These are phyloP conservation scores for Psilocybe tampanensis DNA, from an alignment of 768 basidiomycete genomes.

Conservation along the genomic window DNA sequence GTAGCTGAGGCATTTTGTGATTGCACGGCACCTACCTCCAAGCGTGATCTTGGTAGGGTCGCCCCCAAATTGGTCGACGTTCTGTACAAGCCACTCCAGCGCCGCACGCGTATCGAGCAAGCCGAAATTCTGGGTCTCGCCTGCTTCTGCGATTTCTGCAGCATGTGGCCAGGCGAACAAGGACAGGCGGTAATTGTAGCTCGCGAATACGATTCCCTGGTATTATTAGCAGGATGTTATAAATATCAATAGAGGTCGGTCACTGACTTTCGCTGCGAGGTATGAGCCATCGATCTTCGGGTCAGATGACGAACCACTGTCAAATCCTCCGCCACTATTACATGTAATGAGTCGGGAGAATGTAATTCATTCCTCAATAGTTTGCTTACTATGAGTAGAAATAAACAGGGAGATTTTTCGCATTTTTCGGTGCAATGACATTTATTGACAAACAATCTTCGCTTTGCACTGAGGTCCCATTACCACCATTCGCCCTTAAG, in stretches of 20 bases:
- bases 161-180: slow-evolving; percentile 44
- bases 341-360: no score
- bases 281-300: slow-evolving; percentile 36
- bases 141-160: slow-evolving; percentile 36
- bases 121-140: slow-evolving; percentile 46
- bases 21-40: slow-evolving; percentile 27
- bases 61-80: slow-evolving; percentile 45
- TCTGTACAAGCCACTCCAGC: slow-evolving; percentile 43
- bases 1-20: neutral
- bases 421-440: slow-evolving; percentile 40
- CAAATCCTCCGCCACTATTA: slow-evolving; percentile 35
- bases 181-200: slow-evolving; percentile 35
- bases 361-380: no score
- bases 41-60: slow-evolving; percentile 48
- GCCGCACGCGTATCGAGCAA: slow-evolving; percentile 50
- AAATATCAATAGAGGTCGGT: neutral
- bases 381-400: slow-evolving; percentile 29
- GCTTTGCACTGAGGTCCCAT: slow-evolving; percentile 36
- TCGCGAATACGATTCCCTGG: slow-evolving; percentile 36
- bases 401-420: slow-evolving; percentile 31
- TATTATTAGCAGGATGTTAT: neutral
- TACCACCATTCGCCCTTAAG: slow-evolving; percentile 31
- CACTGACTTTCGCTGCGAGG: slow-evolving; percentile 29
- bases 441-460: slow-evolving; percentile 45
- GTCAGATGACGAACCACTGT: slow-evolving; percentile 37